Conservation (phyloP, 768 basidiomycete species). For the Trametes elegans region DNA sequence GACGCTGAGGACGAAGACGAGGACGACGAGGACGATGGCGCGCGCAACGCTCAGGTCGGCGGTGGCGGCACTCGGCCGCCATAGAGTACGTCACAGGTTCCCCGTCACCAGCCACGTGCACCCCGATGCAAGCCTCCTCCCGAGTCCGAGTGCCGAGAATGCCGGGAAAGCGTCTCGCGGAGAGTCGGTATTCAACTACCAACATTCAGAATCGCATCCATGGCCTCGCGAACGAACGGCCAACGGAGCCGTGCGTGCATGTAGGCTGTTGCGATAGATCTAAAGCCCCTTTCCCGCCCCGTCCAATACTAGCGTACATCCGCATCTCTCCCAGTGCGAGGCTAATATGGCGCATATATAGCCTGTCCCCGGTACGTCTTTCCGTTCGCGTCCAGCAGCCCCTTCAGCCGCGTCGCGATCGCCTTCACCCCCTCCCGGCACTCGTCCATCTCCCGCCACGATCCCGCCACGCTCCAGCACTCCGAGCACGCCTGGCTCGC, state of each 20-base stretch:
- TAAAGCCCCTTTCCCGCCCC: background rate
- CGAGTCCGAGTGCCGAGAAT: too few species aligned
- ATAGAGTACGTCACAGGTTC: background rate
- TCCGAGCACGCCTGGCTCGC: slow-evolving; percentile 74
- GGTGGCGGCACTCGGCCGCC: background rate
- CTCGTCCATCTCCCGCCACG: slow-evolving; percentile 66
- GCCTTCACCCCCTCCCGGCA: slow-evolving; percentile 60
- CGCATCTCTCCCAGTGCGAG: background rate
- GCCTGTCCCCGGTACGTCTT: slow-evolving; percentile 37
- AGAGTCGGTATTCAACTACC: too few species aligned
- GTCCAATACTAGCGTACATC: background rate
- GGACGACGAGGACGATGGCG: background rate
- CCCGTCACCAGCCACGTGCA: slow-evolving; percentile 7
- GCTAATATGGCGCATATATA: slow-evolving; percentile 35
- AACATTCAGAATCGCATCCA: too few species aligned
- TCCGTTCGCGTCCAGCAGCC: slow-evolving; percentile 53
- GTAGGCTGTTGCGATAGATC: too few species aligned
- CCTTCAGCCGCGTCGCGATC: slow-evolving; percentile 60
- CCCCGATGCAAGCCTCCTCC: slow-evolving; percentile 1
- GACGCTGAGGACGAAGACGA: background rate
- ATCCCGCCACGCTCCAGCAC: slow-evolving; percentile 72
- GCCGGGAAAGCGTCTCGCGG: background rate
- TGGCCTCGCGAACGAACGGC: too few species aligned
- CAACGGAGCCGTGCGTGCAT: too few species aligned
- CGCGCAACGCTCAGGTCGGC: background rate